Conservation (phyloP, 2,329 filamentous ascomycete species). For the Phialocephala subalpina region DNA sequence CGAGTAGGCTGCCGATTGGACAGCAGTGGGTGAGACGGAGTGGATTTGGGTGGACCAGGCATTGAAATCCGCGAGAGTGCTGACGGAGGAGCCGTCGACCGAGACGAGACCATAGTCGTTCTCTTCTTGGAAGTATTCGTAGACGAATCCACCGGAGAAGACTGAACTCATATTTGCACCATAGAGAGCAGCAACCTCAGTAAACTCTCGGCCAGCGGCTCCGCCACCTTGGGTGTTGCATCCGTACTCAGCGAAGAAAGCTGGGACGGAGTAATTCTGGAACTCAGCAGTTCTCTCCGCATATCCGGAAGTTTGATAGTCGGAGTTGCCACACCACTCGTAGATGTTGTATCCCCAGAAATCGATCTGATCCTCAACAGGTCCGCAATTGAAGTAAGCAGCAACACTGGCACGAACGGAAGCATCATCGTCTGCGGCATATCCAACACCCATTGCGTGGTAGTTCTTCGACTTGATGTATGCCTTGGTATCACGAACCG, state of each 20-base stretch:
- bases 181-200: slow-evolving; percentile 85
- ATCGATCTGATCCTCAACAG: slow-evolving; percentile 74
- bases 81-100: slow-evolving; percentile 61
- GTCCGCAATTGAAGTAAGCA: slow-evolving; percentile 92
- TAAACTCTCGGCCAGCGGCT: slow-evolving; percentile 69
- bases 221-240: slow-evolving; percentile 74
- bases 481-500: slow-evolving; percentile 91
- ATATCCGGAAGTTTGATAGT: slow-evolving; percentile 80
- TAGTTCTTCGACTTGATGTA: slow-evolving; percentile 85
- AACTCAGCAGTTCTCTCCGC: slow-evolving; percentile 84
- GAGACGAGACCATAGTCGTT: slow-evolving; percentile 75
- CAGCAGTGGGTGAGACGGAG: slow-evolving; percentile 62
- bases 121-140: slow-evolving; percentile 93
- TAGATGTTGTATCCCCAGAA: slow-evolving; percentile 99
- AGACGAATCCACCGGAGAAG: slow-evolving; percentile 95
- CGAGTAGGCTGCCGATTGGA: slow-evolving; percentile 70
- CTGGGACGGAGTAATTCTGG: slow-evolving; percentile 84
- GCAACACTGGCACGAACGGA: slow-evolving; percentile 82
- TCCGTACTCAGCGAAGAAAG: slow-evolving; percentile 98
- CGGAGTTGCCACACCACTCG: slow-evolving; percentile 92
- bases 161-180: slow-evolving; percentile 80
- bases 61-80: slow-evolving; percentile 70
- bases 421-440: slow-evolving; percentile 92
- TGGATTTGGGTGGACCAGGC: slow-evolving; percentile 61
- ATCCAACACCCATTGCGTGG: slow-evolving; percentile 86